phyloP scores from a whole-genome alignment of 345 rosid species.

The Eucalyptus regnans region DNA sequence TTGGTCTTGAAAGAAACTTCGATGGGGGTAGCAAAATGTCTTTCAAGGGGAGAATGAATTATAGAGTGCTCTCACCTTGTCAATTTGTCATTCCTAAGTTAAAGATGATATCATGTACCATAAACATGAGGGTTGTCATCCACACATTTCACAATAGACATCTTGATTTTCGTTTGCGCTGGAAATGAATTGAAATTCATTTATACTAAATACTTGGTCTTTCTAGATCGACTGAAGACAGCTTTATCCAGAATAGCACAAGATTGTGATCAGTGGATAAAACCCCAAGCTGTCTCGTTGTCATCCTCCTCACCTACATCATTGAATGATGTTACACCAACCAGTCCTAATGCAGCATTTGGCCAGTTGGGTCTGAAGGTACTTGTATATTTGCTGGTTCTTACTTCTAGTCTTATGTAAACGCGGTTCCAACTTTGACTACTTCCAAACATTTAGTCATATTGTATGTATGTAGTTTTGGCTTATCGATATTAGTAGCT shows the following conservation, averaged over 20 bases:
- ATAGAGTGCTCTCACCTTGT: not conserved
- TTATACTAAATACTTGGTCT: not conserved
- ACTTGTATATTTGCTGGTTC: not conserved
- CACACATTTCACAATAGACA: not conserved
- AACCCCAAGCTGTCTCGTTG: slow-evolving; percentile 35
- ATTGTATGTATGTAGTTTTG: not conserved
- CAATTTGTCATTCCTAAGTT: not conserved
- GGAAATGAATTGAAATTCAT: not conserved
- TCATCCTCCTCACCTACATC: slow-evolving; percentile 41
- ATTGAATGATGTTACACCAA: slow-evolving; percentile 54
- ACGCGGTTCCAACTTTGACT: not conserved
- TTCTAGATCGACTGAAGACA: slow-evolving; percentile 72
- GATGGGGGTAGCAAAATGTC: not conserved
- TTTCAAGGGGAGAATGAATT: not conserved
- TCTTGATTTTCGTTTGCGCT: not conserved
- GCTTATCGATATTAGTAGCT: not conserved
- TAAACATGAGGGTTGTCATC: not conserved
- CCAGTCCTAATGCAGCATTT: slow-evolving; percentile 42
- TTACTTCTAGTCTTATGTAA: not conserved
- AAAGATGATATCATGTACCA: not conserved
- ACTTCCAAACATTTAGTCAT: not conserved
- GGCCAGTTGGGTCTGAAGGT: slow-evolving; percentile 71
- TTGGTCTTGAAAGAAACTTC: not conserved
- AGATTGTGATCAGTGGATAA: slow-evolving; percentile 94
- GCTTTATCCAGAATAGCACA: slow-evolving; percentile 77